These are phyloP conservation scores for Xylaria sp. DNA, from an alignment of 2,329 filamentous ascomycete species.

Conservation along the genomic window DNA sequence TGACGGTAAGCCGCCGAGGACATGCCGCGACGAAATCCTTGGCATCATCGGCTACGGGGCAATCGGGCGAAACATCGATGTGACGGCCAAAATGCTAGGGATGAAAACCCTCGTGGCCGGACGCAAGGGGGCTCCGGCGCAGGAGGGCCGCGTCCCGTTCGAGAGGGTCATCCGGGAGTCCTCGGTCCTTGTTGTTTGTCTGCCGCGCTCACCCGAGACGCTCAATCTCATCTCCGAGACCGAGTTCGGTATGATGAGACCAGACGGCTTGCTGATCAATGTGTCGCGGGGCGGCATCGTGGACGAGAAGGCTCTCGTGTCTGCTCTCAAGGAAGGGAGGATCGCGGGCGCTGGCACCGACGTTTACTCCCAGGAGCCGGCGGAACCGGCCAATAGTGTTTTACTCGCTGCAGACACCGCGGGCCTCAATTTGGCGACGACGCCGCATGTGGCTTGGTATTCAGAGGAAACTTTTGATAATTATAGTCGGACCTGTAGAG, in stretches of 20 bases:
- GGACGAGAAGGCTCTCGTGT: constrained; percentile 47
- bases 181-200: constrained; percentile 46
- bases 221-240: constrained; percentile 43
- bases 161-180: constrained; percentile 44
- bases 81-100: constrained; percentile 40
- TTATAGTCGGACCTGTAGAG: constrained; percentile 42
- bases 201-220: constrained; percentile 48
- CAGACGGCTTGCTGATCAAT: constrained; percentile 47
- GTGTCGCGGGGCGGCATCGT: constrained; percentile 51
- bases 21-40: constrained; percentile 43
- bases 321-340: constrained; percentile 43
- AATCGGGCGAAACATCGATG: constrained; percentile 45
- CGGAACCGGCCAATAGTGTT: constrained; percentile 40
- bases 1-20: constrained; percentile 45
- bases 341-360: constrained; percentile 50
- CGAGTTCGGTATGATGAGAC: constrained; percentile 45
- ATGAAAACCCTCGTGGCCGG: constrained; percentile 48
- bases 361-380: constrained; percentile 48
- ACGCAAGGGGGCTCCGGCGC: constrained; percentile 43
- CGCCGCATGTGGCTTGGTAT: constrained; percentile 50
- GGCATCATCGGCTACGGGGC: constrained; percentile 51
- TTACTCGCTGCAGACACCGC: constrained; percentile 43
- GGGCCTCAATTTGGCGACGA: constrained; percentile 48
- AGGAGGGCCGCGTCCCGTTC: constrained; percentile 45
- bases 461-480: constrained; percentile 47